Percentiles rank a stretch among this genome's conserved stretches.
phyloP scores from a whole-genome alignment of 257 asterid genomes.

The Nicotiana undulata region DNA sequence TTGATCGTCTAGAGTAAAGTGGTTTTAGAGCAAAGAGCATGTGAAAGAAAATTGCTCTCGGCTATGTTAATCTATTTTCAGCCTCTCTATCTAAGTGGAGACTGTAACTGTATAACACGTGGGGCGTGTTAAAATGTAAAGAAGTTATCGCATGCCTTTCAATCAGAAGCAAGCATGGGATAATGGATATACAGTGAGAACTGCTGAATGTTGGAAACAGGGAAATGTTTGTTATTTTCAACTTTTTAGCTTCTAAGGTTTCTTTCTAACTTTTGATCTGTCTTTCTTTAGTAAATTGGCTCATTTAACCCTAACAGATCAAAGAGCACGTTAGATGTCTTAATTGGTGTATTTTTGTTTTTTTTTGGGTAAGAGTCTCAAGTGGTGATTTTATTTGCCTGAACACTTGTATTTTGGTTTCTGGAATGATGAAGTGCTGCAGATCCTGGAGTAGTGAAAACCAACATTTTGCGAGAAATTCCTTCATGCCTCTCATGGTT shows the following conservation, averaged over 20 bases:
- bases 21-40: not conserved
- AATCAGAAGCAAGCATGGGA: not conserved
- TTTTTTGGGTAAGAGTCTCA: too few species aligned
- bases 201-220: not conserved
- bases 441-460: conserved; percentile 88
- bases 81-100: not conserved
- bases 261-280: not conserved
- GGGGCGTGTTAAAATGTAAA: too few species aligned
- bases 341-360: too few species aligned
- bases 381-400: not conserved
- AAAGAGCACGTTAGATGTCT: not conserved
- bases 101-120: too few species aligned
- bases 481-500: conserved; percentile 42
- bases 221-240: not conserved
- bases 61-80: not conserved
- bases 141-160: not conserved
- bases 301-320: not conserved
- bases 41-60: not conserved
- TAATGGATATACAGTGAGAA: not conserved
- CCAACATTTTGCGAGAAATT: conserved; percentile 80
- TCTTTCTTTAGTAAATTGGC: not conserved
- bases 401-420: not conserved
- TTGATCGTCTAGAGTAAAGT: not conserved
- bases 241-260: not conserved
- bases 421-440: conserved; percentile 42